Base-by-base conservation (phyloP, 805 yeast species). In the Starmerella potacharoeniae region DNA sequence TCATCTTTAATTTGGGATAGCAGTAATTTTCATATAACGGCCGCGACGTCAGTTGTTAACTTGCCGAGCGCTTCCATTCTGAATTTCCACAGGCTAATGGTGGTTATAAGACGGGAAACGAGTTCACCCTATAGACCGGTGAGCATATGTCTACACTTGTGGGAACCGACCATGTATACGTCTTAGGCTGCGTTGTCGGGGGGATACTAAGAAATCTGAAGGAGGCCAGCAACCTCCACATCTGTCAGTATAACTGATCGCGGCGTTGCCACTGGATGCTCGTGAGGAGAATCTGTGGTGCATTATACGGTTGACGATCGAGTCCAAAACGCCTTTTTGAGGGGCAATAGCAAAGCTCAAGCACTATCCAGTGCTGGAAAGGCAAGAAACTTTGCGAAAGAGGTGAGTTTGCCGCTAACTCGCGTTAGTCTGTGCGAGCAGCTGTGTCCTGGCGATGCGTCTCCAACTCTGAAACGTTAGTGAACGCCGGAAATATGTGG, bases 161-260 rank as follows among this genome's bases (percentile, higher is more conserved):
- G n/a, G 43, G 29, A 16, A 8, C 16, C 7, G 29, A 4, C 16
- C 43, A 2, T 40, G 13, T 40, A 4, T 33, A 30, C 46, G 34
- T 43, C 11, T 13, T 14, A 28, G 11, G 29, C 29, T 40, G 43
- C 43, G 43, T 40, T 17, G 29, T 7, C 22, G 33, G n/a, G 22
- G 46, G 22, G 6, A 7, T 43, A 30, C 36, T n/a, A 31, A 43
- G 28, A 30, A 31, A 30, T 43, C 47, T 43, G 36, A 30, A 31
- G 35, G 36, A 43, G 35, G 47, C 47, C 47, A 43, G 47, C 36
- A 43, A n/a, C 28, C 36, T 43, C 36, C 47, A 43, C 28, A 43
- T 43, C 47, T 30, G 11, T 43, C 36, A 28, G 36, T 29, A 30
- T 9, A 33, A 22, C 22, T 22, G 22, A 22, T 22, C 22, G 22